Base-by-base conservation (phyloP, 805 yeast species). In the Candida maris region DNA sequence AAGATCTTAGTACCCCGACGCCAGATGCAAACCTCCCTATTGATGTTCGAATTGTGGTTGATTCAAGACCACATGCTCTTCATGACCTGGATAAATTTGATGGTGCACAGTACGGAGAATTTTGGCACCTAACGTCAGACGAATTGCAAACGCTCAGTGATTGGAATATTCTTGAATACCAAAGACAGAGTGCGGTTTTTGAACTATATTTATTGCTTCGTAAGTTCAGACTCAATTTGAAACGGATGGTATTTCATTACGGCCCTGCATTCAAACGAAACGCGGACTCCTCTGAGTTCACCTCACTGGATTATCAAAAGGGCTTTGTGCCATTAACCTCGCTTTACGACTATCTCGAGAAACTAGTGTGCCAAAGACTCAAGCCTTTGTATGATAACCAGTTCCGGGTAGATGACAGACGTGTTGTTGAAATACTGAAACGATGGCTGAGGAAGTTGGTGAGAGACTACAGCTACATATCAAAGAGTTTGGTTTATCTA, bases 111-210 rank as follows among this genome's bases (percentile, higher is more conserved):
- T 59, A 55, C 33, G 36, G 36, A 1, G 56, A 49, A 17, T 59
- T 59, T 35, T 59, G 63, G 63, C 49, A 45, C 21, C 28, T 59
- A 5, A 42, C 52, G 1, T 10, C 34, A 1, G 56, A 54, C 6
- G 63, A 59, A 29, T 46, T 47, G 1, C 19, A 19, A 19, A 28
- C 27, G 2, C 38, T 54, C 9, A 47, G 30, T 17, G 35, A 40
- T 1, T 59, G 64, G 64, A 47, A 53, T 20, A 30, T 47, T 9
- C 28, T 38, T 6, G 58, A 55, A 35, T 57, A 51, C 28, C 52
- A 54, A 19, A 46, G 52, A 21, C 63, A 59, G 41, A 56, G 51
- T 23, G 41, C 51, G 12, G 35, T 59, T n/a, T 58, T 58, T 41
- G 64, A 59, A 34, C 38, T 51, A 5, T 59, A 48, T 21, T 33